Evolutionary conservation across 805 yeast genomes (phyloP).

Genomic region (Kodamaea sagamina): DNA sequence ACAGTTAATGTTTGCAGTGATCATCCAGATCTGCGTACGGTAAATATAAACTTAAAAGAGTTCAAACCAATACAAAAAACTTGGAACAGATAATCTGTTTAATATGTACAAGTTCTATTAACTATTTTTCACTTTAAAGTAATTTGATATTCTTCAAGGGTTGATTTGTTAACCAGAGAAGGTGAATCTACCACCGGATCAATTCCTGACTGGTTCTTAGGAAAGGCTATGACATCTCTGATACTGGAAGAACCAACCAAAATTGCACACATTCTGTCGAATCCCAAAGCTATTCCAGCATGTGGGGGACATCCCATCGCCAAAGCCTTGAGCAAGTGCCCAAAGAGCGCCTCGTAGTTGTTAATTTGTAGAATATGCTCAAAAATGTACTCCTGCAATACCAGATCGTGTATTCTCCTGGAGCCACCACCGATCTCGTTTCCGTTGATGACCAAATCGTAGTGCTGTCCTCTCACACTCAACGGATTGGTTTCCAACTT

Average conservation of each 20-base stretch:
- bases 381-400: constrained; percentile 73
- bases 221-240: constrained; percentile 94
- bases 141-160: constrained; percentile 58
- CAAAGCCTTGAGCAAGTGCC: constrained; percentile 81
- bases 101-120: too few relatives aligned
- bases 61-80: too few relatives aligned
- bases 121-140: constrained; percentile 1
- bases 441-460: constrained; percentile 91
- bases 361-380: constrained; percentile 59
- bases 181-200: constrained; percentile 92
- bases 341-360: constrained; percentile 67
- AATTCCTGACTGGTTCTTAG: constrained; percentile 84
- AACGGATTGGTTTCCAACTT: constrained; percentile 56
- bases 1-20: too few relatives aligned
- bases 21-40: too few relatives aligned
- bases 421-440: constrained; percentile 98
- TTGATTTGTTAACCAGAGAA: constrained; percentile 53
- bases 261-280: constrained; percentile 93
- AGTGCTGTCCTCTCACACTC: constrained; percentile 81
- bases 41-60: too few relatives aligned
- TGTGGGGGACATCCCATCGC: constrained; percentile 97
- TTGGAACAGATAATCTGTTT: too few relatives aligned
- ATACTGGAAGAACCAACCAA: constrained; percentile 73
- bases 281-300: constrained; percentile 95
- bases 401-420: constrained; percentile 86